Conservation (phyloP, 2,329 filamentous ascomycete genomes). For the Neofusicoccum sp. region DNA sequence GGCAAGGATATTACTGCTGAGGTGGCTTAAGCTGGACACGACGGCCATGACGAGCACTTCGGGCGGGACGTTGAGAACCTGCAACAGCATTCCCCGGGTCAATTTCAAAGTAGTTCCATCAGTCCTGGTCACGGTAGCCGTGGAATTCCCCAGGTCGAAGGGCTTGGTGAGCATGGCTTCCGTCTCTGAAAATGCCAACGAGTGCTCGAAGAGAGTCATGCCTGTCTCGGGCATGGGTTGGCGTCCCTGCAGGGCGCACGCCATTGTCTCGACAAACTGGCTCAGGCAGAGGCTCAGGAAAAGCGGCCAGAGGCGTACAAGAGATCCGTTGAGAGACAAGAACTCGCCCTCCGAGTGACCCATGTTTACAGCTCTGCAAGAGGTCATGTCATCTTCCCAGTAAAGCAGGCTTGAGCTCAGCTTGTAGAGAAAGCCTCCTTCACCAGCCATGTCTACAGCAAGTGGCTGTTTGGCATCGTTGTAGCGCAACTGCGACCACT, state of each 20-base stretch:
- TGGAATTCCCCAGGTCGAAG: constrained; percentile 60
- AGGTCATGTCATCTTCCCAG: constrained; percentile 69
- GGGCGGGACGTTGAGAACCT: constrained; percentile 80
- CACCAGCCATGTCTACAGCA: constrained; percentile 50
- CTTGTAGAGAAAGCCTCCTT: constrained; percentile 68
- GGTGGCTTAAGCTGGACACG: constrained; percentile 84
- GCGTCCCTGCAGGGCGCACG: constrained; percentile 82
- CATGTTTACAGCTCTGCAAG: constrained; percentile 76
- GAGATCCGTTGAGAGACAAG: constrained; percentile 67
- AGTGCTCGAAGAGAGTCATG: constrained; percentile 96
- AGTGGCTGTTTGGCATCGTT: constrained; percentile 43
- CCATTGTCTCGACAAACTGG: constrained; percentile 85
- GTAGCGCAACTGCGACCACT: constrained; percentile 47
- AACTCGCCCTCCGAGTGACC: constrained; percentile 45
- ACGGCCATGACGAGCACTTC: constrained; percentile 85
- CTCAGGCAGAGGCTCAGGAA: constrained; percentile 69
- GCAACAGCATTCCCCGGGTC: constrained; percentile 64
- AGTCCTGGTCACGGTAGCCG: constrained; percentile 37
- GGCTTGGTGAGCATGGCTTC: constrained; percentile 83
- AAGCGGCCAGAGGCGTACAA: constrained; percentile 72
- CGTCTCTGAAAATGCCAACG: constrained; percentile 90
- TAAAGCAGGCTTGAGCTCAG: constrained; percentile 71
- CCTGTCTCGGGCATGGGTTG: constrained; percentile 80
- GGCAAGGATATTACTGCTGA: constrained; percentile 79
- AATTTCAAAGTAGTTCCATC: constrained; percentile 45